Evolutionary conservation across 768 basidiomycete species (phyloP), one percentile per base, ranked within the genome.

Genomic region (Serendipita sp.): DNA sequence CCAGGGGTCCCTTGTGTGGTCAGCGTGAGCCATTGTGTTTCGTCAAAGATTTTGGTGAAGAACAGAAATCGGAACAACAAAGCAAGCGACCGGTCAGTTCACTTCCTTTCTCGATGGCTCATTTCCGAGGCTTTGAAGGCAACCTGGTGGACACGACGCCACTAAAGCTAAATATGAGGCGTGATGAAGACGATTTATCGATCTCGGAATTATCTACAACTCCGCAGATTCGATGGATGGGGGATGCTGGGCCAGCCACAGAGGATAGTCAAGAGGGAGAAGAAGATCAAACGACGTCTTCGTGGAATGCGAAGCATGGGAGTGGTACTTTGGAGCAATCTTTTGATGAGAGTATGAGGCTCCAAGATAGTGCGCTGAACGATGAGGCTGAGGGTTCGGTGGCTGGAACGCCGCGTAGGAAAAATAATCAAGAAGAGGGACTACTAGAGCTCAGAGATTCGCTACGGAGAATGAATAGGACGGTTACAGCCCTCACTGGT

Each of bases 1-100:
- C 91, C 92, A 95, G 65, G 91, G 92, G 75, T 95, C 92, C 75
- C 92, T 78, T 64, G 91, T 90, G 76, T 94, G 92, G 76, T 95
- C 92, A 70, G 89, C 88, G 75, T 87, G 85, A 40, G 91, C 82
- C 91, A 92, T 92, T 23, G 71, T 65, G 55, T 33, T 13, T 23
- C 34, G 63, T 18, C 6, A 37, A 23, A 33, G 16, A 46, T 23
- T 65, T 23, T 53, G 34, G 45, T 31, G 16, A 23, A 53, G 55
- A 23, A 33, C 31, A 18, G 48, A 52, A 18, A 33, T 31, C 18
- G 31, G 48, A 33, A 23, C 48, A 13, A 52, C 48, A 52, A 52
- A 52, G 48, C 48, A 52, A 52, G 16, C 8, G 8, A 52, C 48
- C 48, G n/a, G 18, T 52, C 48, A n/a, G n/a, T n/a, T 50, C 48